Conservation (phyloP, 2,329 filamentous ascomycete genomes). For the Penicillium sp. region DNA sequence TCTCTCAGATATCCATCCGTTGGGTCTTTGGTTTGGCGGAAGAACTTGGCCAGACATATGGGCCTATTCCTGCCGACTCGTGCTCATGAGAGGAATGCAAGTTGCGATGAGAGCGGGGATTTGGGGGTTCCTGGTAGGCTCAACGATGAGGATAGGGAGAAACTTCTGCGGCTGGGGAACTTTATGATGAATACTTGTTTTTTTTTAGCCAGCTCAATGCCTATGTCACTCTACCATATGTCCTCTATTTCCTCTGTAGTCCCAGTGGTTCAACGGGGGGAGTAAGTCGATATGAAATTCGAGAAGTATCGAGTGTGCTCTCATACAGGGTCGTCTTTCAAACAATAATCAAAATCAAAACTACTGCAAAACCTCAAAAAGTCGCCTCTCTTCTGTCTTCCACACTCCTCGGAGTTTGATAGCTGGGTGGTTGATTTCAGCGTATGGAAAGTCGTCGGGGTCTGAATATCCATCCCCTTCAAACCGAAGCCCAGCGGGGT, state of each 20-base stretch:
- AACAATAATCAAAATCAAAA: neutral
- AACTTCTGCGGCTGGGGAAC: conserved; percentile 44
- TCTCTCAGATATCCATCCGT: conserved; percentile 32
- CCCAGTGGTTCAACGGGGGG: neutral
- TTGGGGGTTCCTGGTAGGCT: conserved; percentile 40
- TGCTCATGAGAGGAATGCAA: conserved; percentile 40
- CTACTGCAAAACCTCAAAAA: neutral
- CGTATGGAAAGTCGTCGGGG: neutral
- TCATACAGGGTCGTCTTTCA: neutral
- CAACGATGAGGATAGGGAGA: conserved; percentile 41
- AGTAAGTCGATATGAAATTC: neutral
- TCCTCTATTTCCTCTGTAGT: neutral
- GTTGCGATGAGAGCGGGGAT: conserved; percentile 38
- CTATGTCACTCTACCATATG: neutral
- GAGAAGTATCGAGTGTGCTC: neutral
- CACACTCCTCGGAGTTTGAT: neutral
- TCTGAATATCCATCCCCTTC: neutral
- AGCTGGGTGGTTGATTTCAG: neutral
- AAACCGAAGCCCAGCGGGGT: neutral
- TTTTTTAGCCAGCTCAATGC: neutral
- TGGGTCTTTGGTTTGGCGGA: conserved; percentile 40
- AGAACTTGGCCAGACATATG: conserved; percentile 31
- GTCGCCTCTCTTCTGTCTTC: neutral
- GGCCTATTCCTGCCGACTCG: conserved; percentile 39
- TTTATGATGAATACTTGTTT: conserved; percentile 18